Percentiles rank a stretch among this genome's conserved stretches.
Evolutionary conservation across 208 protist species (phyloP).

Genomic region (Blastocrithidia nonstop): DNA sequence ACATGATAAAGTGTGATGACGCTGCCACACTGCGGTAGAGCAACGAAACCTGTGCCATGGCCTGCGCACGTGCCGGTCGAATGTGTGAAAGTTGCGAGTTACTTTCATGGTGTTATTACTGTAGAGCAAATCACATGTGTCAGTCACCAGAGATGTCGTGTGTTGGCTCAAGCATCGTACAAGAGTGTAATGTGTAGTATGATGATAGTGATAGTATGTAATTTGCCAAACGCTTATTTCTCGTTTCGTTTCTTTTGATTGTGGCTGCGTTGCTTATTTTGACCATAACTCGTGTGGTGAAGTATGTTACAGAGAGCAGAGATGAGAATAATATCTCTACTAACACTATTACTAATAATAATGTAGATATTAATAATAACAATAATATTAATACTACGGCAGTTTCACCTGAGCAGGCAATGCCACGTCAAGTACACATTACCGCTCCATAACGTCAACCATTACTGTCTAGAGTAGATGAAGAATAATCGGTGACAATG

Average conservation of each 20-base stretch:
- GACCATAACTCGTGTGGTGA: background rate
- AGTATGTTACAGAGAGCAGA: too few relatives aligned
- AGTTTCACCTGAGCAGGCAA: too few relatives aligned
- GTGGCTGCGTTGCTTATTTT: background rate
- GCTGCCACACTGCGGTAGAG: slow-evolving; percentile 6
- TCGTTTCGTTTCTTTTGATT: background rate
- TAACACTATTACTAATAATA: too few relatives aligned
- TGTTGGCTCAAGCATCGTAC: background rate
- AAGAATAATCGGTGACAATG: too few relatives aligned
- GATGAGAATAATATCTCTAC: too few relatives aligned
- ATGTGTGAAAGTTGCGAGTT: background rate
- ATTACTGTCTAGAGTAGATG: too few relatives aligned
- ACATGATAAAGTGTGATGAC: slow-evolving; percentile 6
- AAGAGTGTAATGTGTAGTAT: slow-evolving; percentile 1
- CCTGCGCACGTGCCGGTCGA: slow-evolving; percentile 3
- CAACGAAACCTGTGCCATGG: slow-evolving; percentile 9
- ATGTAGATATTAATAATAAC: too few relatives aligned
- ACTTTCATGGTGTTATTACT: slow-evolving; percentile 7
- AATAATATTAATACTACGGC: too few relatives aligned
- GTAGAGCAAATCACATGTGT: background rate
- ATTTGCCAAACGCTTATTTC: background rate
- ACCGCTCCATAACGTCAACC: too few relatives aligned
- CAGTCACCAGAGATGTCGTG: background rate
- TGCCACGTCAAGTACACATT: too few relatives aligned
- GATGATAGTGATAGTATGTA: background rate